phyloP scores from a whole-genome alignment of 441 rosid species.

The Omphalea diandra region DNA sequence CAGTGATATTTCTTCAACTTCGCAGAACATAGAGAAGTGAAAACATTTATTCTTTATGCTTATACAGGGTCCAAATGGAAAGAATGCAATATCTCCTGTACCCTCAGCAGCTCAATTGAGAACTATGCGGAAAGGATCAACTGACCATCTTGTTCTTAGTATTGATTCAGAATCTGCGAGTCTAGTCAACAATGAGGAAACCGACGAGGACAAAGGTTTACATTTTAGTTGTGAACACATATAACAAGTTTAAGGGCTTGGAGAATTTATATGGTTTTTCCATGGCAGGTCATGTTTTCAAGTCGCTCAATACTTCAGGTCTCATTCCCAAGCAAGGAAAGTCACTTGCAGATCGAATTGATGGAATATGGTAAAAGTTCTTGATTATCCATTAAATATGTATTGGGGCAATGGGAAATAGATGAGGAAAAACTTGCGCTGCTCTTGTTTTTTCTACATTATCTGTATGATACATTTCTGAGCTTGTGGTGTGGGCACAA shows the following conservation, averaged over 20 bases:
- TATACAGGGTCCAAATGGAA: conserved; percentile 58
- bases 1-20: background rate
- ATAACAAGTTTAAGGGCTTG: background rate
- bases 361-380: conserved; percentile 77
- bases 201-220: conserved; percentile 84
- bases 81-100: conserved; percentile 49
- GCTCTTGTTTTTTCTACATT: background rate
- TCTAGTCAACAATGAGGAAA: conserved; percentile 53
- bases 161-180: conserved; percentile 69
- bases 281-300: conserved; percentile 77
- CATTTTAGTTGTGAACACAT: conserved; percentile 15
- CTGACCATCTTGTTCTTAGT: conserved; percentile 81
- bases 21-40: conserved; percentile 7
- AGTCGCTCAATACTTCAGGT: conserved; percentile 85
- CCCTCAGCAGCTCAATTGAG: conserved; percentile 79
- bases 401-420: background rate
- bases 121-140: conserved; percentile 79
- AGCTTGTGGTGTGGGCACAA: background rate
- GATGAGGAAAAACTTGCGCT: background rate
- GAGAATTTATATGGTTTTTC: conserved; percentile 4
- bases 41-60: conserved; percentile 24
- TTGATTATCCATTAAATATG: background rate
- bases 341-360: conserved; percentile 80
- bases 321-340: conserved; percentile 88
- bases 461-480: background rate